These are phyloP conservation scores for Colletotrichum neosansevieriae DNA, from an alignment of 2,329 filamentous ascomycete genomes.

Conservation along the genomic window DNA sequence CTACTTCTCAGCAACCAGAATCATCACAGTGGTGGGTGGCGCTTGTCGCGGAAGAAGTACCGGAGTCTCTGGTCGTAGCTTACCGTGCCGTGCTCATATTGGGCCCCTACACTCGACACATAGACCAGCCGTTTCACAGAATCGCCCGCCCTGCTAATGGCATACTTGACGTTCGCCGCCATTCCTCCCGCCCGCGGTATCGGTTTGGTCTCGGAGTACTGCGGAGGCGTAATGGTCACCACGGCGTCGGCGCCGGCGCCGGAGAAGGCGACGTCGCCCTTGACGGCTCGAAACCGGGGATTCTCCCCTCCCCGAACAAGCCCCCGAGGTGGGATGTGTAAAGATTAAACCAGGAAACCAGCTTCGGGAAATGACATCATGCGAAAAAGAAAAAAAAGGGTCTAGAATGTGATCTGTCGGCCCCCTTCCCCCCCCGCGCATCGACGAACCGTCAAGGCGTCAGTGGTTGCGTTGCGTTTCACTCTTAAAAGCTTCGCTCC, in stretches of 20 bases:
- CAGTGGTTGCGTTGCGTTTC: constrained; percentile 34
- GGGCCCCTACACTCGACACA: constrained; percentile 46
- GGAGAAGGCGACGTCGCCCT: constrained; percentile 49
- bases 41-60: too few relatives aligned
- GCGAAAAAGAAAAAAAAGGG: not conserved
- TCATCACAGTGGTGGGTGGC: too few relatives aligned
- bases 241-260: constrained; percentile 47
- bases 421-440: constrained; percentile 3
- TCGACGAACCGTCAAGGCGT: constrained; percentile 20
- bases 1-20: not conserved
- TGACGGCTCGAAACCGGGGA: constrained; percentile 46
- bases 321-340: not conserved
- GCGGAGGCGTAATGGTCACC: constrained; percentile 52
- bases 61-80: constrained; percentile 10
- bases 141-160: constrained; percentile 44
- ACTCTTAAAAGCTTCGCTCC: constrained; percentile 18
- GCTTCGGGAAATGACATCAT: constrained; percentile 10
- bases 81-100: constrained; percentile 48
- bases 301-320: constrained; percentile 18
- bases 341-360: not conserved
- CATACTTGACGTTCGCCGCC: constrained; percentile 50
- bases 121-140: constrained; percentile 23
- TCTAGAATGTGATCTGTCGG: constrained; percentile 8
- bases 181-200: constrained; percentile 49
- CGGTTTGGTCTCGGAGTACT: constrained; percentile 44